Percentiles rank a stretch among this genome's conserved stretches.
Conservation (phyloP, 2,329 filamentous ascomycete species). For the Penicillium paneum region DNA sequence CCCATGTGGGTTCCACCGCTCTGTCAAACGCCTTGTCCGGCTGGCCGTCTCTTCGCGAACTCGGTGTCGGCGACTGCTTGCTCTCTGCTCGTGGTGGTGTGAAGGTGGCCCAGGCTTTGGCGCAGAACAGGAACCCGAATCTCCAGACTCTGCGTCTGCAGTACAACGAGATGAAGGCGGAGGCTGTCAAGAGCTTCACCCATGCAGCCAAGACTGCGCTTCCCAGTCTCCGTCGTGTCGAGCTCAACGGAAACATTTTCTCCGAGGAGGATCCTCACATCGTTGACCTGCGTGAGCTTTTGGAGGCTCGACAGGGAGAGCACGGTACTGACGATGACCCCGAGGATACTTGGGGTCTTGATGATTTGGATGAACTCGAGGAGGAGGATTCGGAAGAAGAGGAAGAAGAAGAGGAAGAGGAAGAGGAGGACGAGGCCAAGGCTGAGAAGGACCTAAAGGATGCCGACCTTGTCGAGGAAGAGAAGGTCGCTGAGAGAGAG, state of each 20-base stretch:
- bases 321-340: constrained; percentile 58
- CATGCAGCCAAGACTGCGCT: constrained; percentile 65
- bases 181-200: constrained; percentile 69
- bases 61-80: constrained; percentile 86
- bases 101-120: constrained; percentile 69
- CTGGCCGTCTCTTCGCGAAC: constrained; percentile 75
- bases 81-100: constrained; percentile 74
- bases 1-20: constrained; percentile 71
- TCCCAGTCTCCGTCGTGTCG: constrained; percentile 76
- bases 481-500: constrained; percentile 68
- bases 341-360: constrained; percentile 80
- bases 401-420: constrained; percentile 67
- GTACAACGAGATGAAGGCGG: constrained; percentile 87
- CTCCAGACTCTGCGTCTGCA: constrained; percentile 80
- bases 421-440: constrained; percentile 55
- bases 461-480: constrained; percentile 51
- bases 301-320: constrained; percentile 76
- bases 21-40: constrained; percentile 69
- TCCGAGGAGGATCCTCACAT: constrained; percentile 76
- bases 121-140: constrained; percentile 71
- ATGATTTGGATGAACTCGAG: constrained; percentile 81
- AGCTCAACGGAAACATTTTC: constrained; percentile 96
- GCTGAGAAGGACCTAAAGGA: constrained; percentile 68
- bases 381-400: constrained; percentile 67
- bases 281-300: constrained; percentile 63